These are phyloP conservation scores for Urtica urens DNA, from an alignment of 306 rosid species.

Conservation along the genomic window DNA sequence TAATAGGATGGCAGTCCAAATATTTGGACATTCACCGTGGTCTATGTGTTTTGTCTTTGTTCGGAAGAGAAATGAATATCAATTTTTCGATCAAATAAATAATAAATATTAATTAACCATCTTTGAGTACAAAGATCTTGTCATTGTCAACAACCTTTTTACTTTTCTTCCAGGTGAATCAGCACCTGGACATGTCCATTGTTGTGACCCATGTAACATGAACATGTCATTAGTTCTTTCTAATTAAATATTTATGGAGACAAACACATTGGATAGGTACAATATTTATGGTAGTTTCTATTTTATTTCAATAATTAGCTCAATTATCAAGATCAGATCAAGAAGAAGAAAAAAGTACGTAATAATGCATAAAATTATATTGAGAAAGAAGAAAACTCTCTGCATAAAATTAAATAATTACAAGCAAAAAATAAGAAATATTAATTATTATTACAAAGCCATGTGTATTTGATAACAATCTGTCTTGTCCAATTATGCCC, in stretches of 20 bases:
- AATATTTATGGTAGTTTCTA: conserved; percentile 17
- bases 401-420: conserved; percentile 5
- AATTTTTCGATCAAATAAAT: too few relatives aligned
- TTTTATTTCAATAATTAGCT: conserved; percentile 22
- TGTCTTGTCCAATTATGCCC: conserved; percentile 52
- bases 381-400: conserved; percentile 26
- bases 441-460: conserved; percentile 39
- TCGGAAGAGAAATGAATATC: too few relatives aligned
- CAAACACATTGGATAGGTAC: conserved; percentile 21
- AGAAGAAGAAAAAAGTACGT: conserved; percentile 25
- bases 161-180: conserved; percentile 19
- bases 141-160: conserved; percentile 12
- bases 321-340: conserved; percentile 52
- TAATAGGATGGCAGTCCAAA: too few relatives aligned
- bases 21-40: too few relatives aligned
- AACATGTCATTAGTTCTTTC: conserved; percentile 9
- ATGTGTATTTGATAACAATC: conserved; percentile 30
- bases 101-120: too few relatives aligned
- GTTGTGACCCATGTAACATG: conserved; percentile 11
- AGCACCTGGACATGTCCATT: conserved; percentile 14
- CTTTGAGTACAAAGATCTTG: not conserved
- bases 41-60: too few relatives aligned
- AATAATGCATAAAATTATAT: conserved; percentile 16
- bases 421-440: conserved; percentile 7
- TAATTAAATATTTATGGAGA: conserved; percentile 14